Conservation (phyloP, 495 filamentous ascomycete genomes). For the Penicillium samsonianum region DNA sequence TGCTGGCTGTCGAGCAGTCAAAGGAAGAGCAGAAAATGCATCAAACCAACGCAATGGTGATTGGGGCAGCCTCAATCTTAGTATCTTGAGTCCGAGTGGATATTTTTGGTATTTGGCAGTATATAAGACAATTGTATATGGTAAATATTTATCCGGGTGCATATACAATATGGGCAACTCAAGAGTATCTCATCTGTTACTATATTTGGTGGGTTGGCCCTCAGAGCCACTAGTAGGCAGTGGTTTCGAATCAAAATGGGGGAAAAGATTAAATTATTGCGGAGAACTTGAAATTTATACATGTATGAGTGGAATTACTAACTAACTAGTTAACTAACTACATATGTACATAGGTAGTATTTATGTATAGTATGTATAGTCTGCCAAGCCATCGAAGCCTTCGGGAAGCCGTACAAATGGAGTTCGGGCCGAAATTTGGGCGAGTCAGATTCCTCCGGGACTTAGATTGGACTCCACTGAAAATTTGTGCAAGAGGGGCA, state of each 20-base stretch:
- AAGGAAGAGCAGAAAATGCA: constrained; percentile 54
- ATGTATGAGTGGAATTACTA: too few species aligned
- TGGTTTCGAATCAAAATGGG: too few species aligned
- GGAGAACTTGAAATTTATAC: too few species aligned
- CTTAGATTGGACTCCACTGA: background rate
- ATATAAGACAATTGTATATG: background rate
- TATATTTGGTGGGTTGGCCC: background rate
- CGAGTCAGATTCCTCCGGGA: background rate
- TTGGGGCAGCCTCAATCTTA: constrained; percentile 13
- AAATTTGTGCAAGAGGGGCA: background rate
- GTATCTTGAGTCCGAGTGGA: background rate
- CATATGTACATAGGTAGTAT: too few species aligned
- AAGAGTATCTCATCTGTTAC: background rate
- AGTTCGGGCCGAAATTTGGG: background rate
- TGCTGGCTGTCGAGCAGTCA: constrained; percentile 59
- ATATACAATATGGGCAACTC: too few species aligned
- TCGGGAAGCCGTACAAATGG: constrained; percentile 3
- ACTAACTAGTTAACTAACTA: too few species aligned
- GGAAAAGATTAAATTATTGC: too few species aligned
- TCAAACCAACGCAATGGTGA: constrained; percentile 54
- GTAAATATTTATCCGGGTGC: too few species aligned
- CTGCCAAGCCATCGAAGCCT: constrained; percentile 8
- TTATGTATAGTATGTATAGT: too few species aligned
- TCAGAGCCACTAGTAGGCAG: background rate
- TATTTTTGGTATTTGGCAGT: background rate